Base-by-base conservation (phyloP, 805 yeast species). In the Saturnispora dispora region DNA sequence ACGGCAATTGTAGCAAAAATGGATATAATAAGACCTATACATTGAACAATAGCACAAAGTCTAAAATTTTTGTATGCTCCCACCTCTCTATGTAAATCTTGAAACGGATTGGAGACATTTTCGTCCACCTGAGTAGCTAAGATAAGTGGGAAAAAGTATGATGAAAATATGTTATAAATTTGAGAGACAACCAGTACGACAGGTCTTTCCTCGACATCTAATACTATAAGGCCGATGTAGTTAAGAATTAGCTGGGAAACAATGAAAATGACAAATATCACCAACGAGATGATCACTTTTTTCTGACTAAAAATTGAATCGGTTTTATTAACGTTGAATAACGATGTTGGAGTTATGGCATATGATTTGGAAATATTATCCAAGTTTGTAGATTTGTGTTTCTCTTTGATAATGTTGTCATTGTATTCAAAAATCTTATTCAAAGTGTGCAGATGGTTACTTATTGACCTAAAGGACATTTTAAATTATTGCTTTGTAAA, bases 141-240 rank as follows among this genome's bases (percentile, higher is more conserved):
- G 6, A 53, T 15, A 9, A 65, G 40, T 3, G 68, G 67, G 23
- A 64, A 56, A 40, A 59, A 55, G 52, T 63, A 65, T 6, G 65
- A 58, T 1, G 59, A 57, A 5, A 63, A 37, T 7, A 63, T 55
- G 40, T 63, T 63, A 51, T 55, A 57, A 3, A 58, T 23, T 51
- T 59, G 59, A 8, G 65, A 60, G 2, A 60, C 43, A 33, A 52
- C 52, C 53, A 60, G 60, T 5, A 62, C 51, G 5, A 52, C 13
- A 1, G 66, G 64, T 18, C 57, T 53, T 15, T 60, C 57, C 11
- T 59, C 60, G 22, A 62, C 57, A 18, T 59, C 63, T n/a, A 63
- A 55, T 41, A 55, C 55, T n/a, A 62, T 56, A 39, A 63, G 59
- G 2, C 63, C 63, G 22, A 60, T 57, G 45, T 62, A 65, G 52